A percentile compares a stretch with the other conserved stretches of the same genome.
These are phyloP conservation scores for Kwoniella shivajii DNA, from an alignment of 1,284 basidiomycete genomes.

Conservation along the genomic window DNA sequence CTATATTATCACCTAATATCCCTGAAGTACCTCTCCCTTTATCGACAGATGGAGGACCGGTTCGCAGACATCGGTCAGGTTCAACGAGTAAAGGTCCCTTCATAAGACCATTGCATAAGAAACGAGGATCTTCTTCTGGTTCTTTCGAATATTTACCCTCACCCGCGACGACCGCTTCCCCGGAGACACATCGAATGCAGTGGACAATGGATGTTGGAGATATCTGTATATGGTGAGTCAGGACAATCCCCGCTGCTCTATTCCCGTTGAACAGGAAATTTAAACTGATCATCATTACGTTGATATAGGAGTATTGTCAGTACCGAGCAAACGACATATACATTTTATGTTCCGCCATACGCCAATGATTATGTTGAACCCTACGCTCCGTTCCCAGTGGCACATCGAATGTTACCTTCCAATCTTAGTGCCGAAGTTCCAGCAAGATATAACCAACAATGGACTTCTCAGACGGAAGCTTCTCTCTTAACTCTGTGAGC, in stretches of 20 bases:
- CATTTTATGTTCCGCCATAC: slow-evolving; percentile 84
- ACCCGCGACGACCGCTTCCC: background rate
- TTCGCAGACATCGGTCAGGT: slow-evolving; percentile 42
- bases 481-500: slow-evolving; percentile 47
- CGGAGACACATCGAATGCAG: slow-evolving; percentile 19
- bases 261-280: no score
- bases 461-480: slow-evolving; percentile 34
- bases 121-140: slow-evolving; percentile 26
- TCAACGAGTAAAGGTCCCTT: slow-evolving; percentile 38
- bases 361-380: slow-evolving; percentile 61
- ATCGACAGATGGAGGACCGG: slow-evolving; percentile 47
- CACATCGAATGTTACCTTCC: slow-evolving; percentile 81
- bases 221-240: slow-evolving; percentile 40
- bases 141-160: slow-evolving; percentile 20
- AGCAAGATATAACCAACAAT: slow-evolving; percentile 36
- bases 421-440: slow-evolving; percentile 52
- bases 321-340: slow-evolving; percentile 61
- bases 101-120: slow-evolving; percentile 37
- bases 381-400: slow-evolving; percentile 80
- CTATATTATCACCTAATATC: slow-evolving; percentile 37
- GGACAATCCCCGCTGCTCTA: background rate
- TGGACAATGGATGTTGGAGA: slow-evolving; percentile 49
- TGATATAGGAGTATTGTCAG: slow-evolving; percentile 48
- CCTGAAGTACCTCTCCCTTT: slow-evolving; percentile 27
- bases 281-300: background rate